Evolutionary conservation across 345 rosid genomes (phyloP).

Genomic region (Luvunga scandens): DNA sequence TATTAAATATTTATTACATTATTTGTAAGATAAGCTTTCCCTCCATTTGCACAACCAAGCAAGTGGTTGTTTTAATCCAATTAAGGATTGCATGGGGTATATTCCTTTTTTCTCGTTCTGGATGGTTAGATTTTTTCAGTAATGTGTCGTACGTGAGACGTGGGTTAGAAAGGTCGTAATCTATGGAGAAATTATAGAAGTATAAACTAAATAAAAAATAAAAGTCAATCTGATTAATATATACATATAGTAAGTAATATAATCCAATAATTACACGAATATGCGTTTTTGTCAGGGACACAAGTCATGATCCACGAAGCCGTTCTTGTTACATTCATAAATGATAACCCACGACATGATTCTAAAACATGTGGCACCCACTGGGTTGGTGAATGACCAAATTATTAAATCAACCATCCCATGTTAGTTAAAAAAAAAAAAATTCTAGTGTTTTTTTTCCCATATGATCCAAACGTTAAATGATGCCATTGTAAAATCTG

Average conservation of each 20-base stretch:
- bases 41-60: not conserved
- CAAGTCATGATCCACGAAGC: not conserved
- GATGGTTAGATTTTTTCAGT: not conserved
- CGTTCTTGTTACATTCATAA: not conserved
- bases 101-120: not conserved
- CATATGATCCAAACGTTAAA: not conserved
- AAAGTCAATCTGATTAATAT: not conserved
- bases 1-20: no score
- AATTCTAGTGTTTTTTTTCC: not conserved
- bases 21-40: no score
- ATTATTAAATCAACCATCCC: not conserved
- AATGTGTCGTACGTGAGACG: not conserved
- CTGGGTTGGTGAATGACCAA: not conserved
- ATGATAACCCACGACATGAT: not conserved
- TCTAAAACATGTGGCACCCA: slow-evolving; percentile 3
- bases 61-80: no score
- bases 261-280: not conserved
- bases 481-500: not conserved
- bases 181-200: not conserved
- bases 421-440: not conserved
- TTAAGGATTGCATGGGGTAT: no score
- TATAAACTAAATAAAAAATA: not conserved
- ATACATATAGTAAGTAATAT: no score
- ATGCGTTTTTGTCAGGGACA: not conserved
- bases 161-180: not conserved